Base-by-base conservation (phyloP, 176 grass and related monocot species). In the Chloris gayana region DNA sequence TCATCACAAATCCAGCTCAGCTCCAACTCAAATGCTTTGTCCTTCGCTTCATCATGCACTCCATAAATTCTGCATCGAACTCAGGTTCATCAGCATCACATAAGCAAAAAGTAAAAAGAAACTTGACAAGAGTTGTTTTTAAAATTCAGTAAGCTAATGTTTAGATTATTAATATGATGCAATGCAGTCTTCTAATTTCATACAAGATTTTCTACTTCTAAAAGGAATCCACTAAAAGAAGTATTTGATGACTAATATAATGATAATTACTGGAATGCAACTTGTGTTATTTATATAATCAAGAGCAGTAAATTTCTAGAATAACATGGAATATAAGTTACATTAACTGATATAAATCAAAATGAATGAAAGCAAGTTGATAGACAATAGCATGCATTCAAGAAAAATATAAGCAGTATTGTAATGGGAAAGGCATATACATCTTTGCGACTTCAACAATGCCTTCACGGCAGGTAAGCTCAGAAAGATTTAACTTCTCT, bases 401-500 rank as follows among this genome's bases (percentile, higher is more conserved):
- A 67, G 38, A 13, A 29, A 3, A 51, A n/a, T n/a, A n/a, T 26
- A 22, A 15, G 50, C 21, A 31, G 64, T 22, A 73, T 15, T 29
- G 24, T 45, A 66, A 62, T 41, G 1, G 34, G 6, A 33, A 76
- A 37, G 46, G 5, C 51, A 78, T 81, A 74, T 92, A 97, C 90
- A 89, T 93, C 74, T 93, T 91, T 72, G 94, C 91, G 64, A 97
- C 94, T 84, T 97, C 94, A 87, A 97, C 81, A 69, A 97, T 82
- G 50, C 94, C 94, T 83, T 97, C 90, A 53, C 88, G 81, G 67
- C 94, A 97, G 31, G 94, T 93, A 85, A 97, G 82, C 68, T 97
- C 94, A 34, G 91, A 91, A 69, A 97, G 88, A 84, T 97, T 97
- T 86, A 97, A 61, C 85, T 97, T 97, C 78, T 97, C 94, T 89